These are phyloP conservation scores for Piper longum DNA, from an alignment of 164 flowering plant genomes.

Conservation along the genomic window DNA sequence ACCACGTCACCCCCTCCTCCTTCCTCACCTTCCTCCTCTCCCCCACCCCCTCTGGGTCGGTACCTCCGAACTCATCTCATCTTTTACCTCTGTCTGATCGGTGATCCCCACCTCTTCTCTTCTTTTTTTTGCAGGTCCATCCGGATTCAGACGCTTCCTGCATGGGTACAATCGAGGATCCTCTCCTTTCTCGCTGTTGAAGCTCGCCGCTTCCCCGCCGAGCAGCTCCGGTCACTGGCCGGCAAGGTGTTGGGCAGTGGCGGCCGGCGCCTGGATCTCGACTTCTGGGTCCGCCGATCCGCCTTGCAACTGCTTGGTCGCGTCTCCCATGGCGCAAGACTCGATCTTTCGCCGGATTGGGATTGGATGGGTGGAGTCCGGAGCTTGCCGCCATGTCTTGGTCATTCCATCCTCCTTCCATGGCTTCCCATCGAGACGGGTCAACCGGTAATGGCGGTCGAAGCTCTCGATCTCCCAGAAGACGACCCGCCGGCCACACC, in stretches of 20 bases:
- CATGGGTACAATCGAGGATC: conserved; percentile 40
- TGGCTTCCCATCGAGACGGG: conserved; percentile 45
- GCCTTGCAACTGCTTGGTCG: conserved; percentile 52
- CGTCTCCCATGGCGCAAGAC: conserved; percentile 5
- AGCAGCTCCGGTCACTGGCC: conserved; percentile 32
- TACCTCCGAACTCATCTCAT: conserved; percentile 8
- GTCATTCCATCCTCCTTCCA: conserved; percentile 28
- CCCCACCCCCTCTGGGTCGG: conserved; percentile 19
- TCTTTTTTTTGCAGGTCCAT: conserved; percentile 25
- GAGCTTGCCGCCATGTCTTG: conserved; percentile 43
- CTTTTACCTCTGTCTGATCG: neutral
- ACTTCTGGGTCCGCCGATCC: conserved; percentile 68
- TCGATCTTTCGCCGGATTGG: too few relatives aligned
- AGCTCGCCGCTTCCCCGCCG: conserved; percentile 22
- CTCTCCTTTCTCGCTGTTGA: conserved; percentile 51
- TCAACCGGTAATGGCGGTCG: neutral
- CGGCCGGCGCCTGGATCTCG: conserved; percentile 11
- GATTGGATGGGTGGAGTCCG: too few relatives aligned
- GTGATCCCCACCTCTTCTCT: neutral
- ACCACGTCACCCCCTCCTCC: conserved; percentile 20
- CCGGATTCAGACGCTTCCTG: conserved; percentile 60
- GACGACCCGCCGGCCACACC: conserved; percentile 1
- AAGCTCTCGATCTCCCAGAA: conserved; percentile 8
- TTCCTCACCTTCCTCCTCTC: conserved; percentile 45
- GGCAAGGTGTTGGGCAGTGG: conserved; percentile 21